Percentiles rank a stretch among this genome's conserved stretches.
These are phyloP conservation scores for Volvox africanus DNA, from an alignment of 139 green algal genomes.

Conservation along the genomic window DNA sequence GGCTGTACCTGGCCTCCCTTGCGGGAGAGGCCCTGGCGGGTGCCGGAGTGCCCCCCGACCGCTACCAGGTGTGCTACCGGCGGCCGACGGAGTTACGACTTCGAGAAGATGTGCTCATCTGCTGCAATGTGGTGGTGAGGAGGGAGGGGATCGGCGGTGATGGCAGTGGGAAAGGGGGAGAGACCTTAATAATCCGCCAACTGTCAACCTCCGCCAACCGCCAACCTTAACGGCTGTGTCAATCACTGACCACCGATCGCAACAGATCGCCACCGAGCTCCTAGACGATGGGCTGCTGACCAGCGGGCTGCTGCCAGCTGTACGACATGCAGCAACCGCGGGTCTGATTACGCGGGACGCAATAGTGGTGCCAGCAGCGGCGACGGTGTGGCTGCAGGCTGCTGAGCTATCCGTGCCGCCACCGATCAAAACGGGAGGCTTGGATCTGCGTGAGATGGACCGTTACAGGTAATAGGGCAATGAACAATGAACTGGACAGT, in stretches of 20 bases:
- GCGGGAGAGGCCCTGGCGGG: slow-evolving; percentile 72
- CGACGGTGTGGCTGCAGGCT: slow-evolving; percentile 78
- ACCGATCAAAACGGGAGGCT: background rate
- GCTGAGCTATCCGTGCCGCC: slow-evolving; percentile 8
- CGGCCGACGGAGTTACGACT: slow-evolving; percentile 78
- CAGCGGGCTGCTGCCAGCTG: slow-evolving; percentile 41
- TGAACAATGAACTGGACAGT: background rate
- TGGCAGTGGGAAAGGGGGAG: too few species aligned
- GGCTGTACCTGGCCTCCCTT: slow-evolving; percentile 82
- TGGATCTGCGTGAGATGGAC: slow-evolving; percentile 23
- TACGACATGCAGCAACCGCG: slow-evolving; percentile 38
- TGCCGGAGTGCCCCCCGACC: background rate
- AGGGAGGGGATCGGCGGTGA: background rate
- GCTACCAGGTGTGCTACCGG: slow-evolving; percentile 76
- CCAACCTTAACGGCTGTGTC: background rate
- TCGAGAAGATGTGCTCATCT: slow-evolving; percentile 70
- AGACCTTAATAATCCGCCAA: too few species aligned
- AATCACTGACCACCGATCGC: background rate
- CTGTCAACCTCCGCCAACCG: background rate
- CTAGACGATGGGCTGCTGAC: slow-evolving; percentile 75
- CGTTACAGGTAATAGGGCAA: background rate
- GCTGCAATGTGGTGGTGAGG: slow-evolving; percentile 50
- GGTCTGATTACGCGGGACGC: slow-evolving; percentile 70
- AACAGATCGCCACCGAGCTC: slow-evolving; percentile 71
- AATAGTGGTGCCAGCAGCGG: slow-evolving; percentile 72